Percentiles rank a stretch among this genome's conserved stretches.
Evolutionary conservation across 257 asterid species (phyloP).

Genomic region (Vinca minor): DNA sequence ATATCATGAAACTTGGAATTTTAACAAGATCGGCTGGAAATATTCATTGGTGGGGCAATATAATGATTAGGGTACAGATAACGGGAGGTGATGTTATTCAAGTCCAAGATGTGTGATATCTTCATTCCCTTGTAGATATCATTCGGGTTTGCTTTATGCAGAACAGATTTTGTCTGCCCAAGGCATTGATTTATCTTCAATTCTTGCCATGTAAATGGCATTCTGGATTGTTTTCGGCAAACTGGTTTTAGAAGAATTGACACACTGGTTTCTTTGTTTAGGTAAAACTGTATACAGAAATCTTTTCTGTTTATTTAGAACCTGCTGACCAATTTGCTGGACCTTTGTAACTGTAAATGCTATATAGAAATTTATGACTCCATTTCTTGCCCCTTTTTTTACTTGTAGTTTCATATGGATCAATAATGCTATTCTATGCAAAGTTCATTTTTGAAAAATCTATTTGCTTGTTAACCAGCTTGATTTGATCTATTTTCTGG

Average conservation of each 20-base stretch:
- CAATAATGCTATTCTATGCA: background rate
- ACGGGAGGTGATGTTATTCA: background rate
- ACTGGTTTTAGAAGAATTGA: background rate
- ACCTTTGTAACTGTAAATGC: conserved; percentile 20
- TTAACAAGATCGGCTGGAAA: background rate
- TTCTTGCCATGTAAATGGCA: background rate
- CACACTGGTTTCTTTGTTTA: background rate
- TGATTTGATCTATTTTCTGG: too few species aligned
- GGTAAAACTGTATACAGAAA: background rate
- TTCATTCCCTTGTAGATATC: too few species aligned
- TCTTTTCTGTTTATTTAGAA: background rate
- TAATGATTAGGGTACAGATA: background rate
- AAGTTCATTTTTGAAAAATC: background rate
- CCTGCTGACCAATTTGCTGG: conserved; percentile 12
- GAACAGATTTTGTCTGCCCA: too few species aligned
- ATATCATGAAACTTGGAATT: background rate
- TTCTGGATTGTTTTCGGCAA: background rate
- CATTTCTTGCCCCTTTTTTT: background rate
- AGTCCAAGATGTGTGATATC: background rate
- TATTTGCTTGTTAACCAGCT: background rate
- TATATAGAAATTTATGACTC: conserved; percentile 9
- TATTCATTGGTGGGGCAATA: background rate
- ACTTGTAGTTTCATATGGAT: background rate
- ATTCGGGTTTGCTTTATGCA: too few species aligned
- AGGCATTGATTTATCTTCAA: background rate